phyloP scores from a whole-genome alignment of 495 filamentous ascomycete genomes.

The Delitschia confertaspora region DNA sequence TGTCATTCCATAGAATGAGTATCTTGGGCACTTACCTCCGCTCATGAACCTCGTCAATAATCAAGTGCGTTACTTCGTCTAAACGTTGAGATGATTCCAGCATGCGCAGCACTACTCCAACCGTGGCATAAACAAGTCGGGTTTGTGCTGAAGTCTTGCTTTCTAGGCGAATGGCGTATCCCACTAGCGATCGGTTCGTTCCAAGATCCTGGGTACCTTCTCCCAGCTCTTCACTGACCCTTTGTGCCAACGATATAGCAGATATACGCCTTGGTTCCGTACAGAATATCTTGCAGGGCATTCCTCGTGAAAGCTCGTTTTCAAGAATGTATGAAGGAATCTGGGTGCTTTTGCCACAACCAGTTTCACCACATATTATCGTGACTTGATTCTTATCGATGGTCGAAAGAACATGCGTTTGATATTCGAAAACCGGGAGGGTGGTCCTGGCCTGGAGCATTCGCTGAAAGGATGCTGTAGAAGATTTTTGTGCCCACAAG shows the following conservation, averaged over 20 bases:
- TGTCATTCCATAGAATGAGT: neutral
- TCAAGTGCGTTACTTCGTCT: constrained; percentile 78
- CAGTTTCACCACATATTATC: constrained; percentile 92
- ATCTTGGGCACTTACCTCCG: constrained; percentile 38
- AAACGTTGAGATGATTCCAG: constrained; percentile 79
- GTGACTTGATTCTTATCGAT: constrained; percentile 71
- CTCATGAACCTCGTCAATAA: constrained; percentile 94
- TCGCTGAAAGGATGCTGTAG: constrained; percentile 48
- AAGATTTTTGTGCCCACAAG: constrained; percentile 63
- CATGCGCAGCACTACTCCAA: constrained; percentile 95
- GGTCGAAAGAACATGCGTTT: constrained; percentile 59
- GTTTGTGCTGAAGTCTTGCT: constrained; percentile 73
- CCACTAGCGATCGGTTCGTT: constrained; percentile 72
- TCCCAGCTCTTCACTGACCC: constrained; percentile 90
- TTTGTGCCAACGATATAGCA: constrained; percentile 79
- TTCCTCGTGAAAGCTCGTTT: constrained; percentile 70
- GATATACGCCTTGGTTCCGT: constrained; percentile 96
- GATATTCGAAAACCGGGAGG: constrained; percentile 84
- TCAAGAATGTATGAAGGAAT: constrained; percentile 88
- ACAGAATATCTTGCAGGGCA: constrained; percentile 82
- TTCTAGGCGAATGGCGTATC: constrained; percentile 89
- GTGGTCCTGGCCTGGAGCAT: constrained; percentile 57
- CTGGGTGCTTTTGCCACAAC: constrained; percentile 95
- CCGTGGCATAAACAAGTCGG: constrained; percentile 73
- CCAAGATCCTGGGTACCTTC: constrained; percentile 75